These are phyloP conservation scores for Viridothelium virens DNA, from an alignment of 495 filamentous ascomycete species.

Conservation along the genomic window DNA sequence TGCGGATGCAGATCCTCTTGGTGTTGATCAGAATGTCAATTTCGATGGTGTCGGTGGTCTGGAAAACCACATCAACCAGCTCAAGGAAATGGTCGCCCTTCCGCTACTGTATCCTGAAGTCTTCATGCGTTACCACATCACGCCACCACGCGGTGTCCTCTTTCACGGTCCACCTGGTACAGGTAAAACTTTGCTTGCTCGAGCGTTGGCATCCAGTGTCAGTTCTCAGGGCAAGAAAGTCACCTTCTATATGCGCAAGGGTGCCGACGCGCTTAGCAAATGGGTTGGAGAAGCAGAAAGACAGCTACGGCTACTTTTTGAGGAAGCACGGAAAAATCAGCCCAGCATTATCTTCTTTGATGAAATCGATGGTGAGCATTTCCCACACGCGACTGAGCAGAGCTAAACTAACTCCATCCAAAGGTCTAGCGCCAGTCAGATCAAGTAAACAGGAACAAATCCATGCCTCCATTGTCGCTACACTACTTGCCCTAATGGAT, in stretches of 20 bases:
- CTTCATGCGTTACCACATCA: slow-evolving; percentile 85
- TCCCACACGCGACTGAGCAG: not conserved
- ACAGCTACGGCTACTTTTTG: slow-evolving; percentile 85
- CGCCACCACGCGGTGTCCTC: slow-evolving; percentile 84
- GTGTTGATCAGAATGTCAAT: slow-evolving; percentile 81
- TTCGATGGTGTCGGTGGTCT: slow-evolving; percentile 90
- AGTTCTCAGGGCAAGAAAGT: slow-evolving; percentile 79
- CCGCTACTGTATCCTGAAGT: slow-evolving; percentile 91
- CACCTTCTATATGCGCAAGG: slow-evolving; percentile 98
- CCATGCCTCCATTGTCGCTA: slow-evolving; percentile 95
- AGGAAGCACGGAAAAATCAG: slow-evolving; percentile 89
- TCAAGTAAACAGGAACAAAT: slow-evolving; percentile 98
- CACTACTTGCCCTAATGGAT: slow-evolving; percentile 91
- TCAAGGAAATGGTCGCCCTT: slow-evolving; percentile 96
- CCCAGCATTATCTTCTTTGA: slow-evolving; percentile 99
- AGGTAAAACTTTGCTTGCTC: slow-evolving; percentile 90
- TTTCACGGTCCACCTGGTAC: slow-evolving; percentile 97
- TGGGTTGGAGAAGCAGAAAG: slow-evolving; percentile 98
- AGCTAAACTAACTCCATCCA: slow-evolving; percentile 23
- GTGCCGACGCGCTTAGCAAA: slow-evolving; percentile 92
- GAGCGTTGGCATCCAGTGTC: slow-evolving; percentile 79
- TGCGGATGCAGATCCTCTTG: slow-evolving; percentile 88
- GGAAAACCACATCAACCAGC: slow-evolving; percentile 82
- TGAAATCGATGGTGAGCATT: slow-evolving; percentile 76
- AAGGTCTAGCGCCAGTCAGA: slow-evolving; percentile 77